Percentiles rank a stretch among this genome's conserved stretches.
These are phyloP conservation scores for Epichloe sylvatica DNA, from an alignment of 2,329 filamentous ascomycete species.

Conservation along the genomic window DNA sequence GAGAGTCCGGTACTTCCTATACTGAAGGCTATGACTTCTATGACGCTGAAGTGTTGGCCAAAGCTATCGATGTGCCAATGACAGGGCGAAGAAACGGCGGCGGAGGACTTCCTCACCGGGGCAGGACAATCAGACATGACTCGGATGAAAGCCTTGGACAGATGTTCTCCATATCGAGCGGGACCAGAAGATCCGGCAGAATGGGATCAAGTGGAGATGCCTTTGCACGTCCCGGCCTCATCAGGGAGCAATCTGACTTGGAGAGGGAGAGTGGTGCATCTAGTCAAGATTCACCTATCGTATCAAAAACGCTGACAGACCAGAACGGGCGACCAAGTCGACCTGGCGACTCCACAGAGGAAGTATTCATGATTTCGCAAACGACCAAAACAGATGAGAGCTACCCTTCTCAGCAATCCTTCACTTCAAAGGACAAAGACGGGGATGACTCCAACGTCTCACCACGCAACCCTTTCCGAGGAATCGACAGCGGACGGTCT, in stretches of 20 bases:
- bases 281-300: constrained; percentile 25
- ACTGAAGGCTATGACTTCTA: constrained; percentile 55
- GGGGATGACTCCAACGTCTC: neutral
- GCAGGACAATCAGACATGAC: constrained; percentile 30
- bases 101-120: constrained; percentile 15
- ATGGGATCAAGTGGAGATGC: constrained; percentile 8
- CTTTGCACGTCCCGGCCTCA: constrained; percentile 16
- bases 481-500: constrained; percentile 7
- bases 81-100: constrained; percentile 25
- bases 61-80: constrained; percentile 38
- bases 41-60: constrained; percentile 39
- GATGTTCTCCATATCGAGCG: constrained; percentile 44
- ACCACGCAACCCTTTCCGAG: neutral
- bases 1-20: constrained; percentile 32
- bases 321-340: constrained; percentile 4
- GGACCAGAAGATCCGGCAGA: constrained; percentile 18
- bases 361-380: constrained; percentile 32
- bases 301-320: constrained; percentile 1
- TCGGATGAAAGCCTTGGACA: constrained; percentile 45
- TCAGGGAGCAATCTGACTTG: constrained; percentile 15
- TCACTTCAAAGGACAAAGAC: constrained; percentile 16
- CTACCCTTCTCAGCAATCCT: constrained; percentile 18
- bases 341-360: constrained; percentile 21
- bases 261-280: constrained; percentile 16
- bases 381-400: constrained; percentile 27